phyloP scores from a whole-genome alignment of 2,329 filamentous ascomycete species.

The Fusarium setosum region DNA sequence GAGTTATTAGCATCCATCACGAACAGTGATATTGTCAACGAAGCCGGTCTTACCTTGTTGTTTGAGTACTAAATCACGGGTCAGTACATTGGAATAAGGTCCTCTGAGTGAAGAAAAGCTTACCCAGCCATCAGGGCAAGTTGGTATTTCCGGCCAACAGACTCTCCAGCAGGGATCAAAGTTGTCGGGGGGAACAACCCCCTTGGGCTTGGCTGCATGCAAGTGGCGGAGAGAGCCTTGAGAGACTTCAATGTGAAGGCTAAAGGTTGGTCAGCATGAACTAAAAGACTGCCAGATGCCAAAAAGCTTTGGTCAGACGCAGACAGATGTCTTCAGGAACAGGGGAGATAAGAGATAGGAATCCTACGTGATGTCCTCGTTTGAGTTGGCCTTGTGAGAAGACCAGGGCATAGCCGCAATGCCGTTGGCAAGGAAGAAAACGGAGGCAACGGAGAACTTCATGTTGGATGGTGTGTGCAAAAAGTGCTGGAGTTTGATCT shows the following conservation, averaged over 20 bases:
- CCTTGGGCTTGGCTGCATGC: neutral
- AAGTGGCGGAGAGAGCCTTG: conserved; percentile 3
- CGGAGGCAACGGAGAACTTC: conserved; percentile 16
- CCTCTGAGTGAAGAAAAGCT: neutral
- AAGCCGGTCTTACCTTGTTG: conserved; percentile 3
- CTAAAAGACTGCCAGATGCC: too few relatives aligned
- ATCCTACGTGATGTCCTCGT: conserved; percentile 32
- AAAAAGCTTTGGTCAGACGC: too few relatives aligned
- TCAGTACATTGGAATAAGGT: neutral
- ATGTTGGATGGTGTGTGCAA: neutral
- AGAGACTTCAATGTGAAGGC: conserved; percentile 26
- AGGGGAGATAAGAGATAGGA: too few relatives aligned
- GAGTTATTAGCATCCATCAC: neutral
- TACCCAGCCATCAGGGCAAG: conserved; percentile 21
- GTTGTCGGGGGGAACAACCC: neutral
- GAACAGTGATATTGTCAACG: too few relatives aligned
- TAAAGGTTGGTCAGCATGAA: neutral
- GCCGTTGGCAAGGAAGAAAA: conserved; percentile 10
- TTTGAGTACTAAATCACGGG: neutral
- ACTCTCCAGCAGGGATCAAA: neutral
- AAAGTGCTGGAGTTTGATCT: too few relatives aligned
- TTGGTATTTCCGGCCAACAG: conserved; percentile 4
- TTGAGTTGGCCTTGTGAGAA: neutral
- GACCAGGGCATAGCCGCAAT: conserved; percentile 33
- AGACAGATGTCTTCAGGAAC: too few relatives aligned